These are phyloP conservation scores for Castanopsis chinensis DNA, from an alignment of 306 rosid genomes.

Conservation along the genomic window DNA sequence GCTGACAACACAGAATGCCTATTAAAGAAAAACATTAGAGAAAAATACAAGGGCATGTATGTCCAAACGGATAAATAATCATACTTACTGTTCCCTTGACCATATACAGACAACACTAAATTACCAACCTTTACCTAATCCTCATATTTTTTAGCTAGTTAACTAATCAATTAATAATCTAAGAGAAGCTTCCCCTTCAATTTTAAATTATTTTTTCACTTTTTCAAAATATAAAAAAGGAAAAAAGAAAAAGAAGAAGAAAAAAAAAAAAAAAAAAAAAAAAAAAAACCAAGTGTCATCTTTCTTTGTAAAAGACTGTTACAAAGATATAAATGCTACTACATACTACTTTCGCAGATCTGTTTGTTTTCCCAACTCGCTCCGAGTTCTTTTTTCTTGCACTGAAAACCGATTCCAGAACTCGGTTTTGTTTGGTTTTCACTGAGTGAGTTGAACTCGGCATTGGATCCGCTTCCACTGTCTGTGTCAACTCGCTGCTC, in stretches of 20 bases:
- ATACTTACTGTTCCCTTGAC: constrained; percentile 12
- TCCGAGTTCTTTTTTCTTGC: not conserved
- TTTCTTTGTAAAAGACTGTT: constrained; percentile 22
- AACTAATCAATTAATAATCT: not conserved
- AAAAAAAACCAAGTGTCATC: constrained; percentile 34
- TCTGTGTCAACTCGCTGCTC: not conserved
- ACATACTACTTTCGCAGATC: constrained; percentile 26
- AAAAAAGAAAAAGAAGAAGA: not conserved
- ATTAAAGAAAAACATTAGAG: not conserved
- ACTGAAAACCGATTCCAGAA: not conserved
- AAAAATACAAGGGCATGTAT: constrained; percentile 14
- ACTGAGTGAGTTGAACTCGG: not conserved
- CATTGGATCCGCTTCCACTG: constrained; percentile 22
- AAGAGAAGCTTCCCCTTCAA: constrained; percentile 47
- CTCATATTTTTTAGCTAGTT: not conserved
- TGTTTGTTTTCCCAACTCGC: constrained; percentile 10
- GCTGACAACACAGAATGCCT: not conserved
- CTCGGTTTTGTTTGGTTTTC: constrained; percentile 2
- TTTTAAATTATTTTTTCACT: not conserved
- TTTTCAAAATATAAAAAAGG: not conserved
- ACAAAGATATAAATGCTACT: constrained; percentile 16
- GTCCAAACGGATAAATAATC: not conserved
- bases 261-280: constrained; percentile 12
- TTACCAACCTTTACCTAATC: constrained; percentile 24
- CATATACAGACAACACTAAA: not conserved